Percentiles rank a stretch among this genome's conserved stretches.
These are phyloP conservation scores for Epichloe elymi DNA, from an alignment of 2,329 filamentous ascomycete genomes.

Conservation along the genomic window DNA sequence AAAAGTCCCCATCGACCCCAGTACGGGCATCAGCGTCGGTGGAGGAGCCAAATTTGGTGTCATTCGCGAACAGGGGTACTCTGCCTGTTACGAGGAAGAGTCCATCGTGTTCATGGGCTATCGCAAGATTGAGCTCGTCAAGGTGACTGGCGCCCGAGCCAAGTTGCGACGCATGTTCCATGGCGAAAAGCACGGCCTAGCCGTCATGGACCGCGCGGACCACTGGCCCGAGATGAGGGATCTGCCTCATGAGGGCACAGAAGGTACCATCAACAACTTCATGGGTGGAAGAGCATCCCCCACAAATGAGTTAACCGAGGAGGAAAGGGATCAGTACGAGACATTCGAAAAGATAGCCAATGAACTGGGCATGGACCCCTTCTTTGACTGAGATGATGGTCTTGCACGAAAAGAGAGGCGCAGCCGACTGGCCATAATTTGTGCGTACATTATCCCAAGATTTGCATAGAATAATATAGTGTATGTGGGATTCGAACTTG, in stretches of 20 bases:
- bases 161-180: constrained; percentile 26
- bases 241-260: constrained; percentile 12
- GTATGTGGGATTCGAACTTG: no score
- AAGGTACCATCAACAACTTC: constrained; percentile 12
- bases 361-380: constrained; percentile 7
- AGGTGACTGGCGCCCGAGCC: constrained; percentile 14
- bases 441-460: no score
- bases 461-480: no score
- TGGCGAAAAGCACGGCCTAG: constrained; percentile 26
- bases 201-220: constrained; percentile 14
- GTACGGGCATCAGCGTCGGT: constrained; percentile 10
- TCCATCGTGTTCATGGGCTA: constrained; percentile 17
- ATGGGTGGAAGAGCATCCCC: constrained; percentile 4
- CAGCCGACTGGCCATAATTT: no score
- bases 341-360: constrained; percentile 8
- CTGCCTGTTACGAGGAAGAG: constrained; percentile 15
- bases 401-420: no score
- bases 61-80: constrained; percentile 12
- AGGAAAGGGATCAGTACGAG: constrained; percentile 2
- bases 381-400: background rate
- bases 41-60: constrained; percentile 9
- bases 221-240: constrained; percentile 16
- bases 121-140: constrained; percentile 15
- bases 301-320: constrained; percentile 1
- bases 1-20: constrained; percentile 11